Conservation (phyloP, 2,329 filamentous ascomycete genomes). For the Aspergillus persii region DNA sequence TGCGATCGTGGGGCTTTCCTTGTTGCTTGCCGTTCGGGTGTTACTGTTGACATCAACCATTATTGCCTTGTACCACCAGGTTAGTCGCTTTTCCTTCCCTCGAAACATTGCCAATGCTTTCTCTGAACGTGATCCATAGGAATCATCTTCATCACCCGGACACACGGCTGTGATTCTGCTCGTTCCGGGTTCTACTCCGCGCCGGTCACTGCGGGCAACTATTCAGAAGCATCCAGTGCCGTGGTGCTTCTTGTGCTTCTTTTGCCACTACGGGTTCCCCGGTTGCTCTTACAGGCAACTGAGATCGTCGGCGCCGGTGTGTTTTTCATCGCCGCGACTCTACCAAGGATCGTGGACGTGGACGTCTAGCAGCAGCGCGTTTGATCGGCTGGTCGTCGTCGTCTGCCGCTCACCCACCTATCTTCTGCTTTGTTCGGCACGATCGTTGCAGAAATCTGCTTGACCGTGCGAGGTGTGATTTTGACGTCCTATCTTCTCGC, state of each 20-base stretch:
- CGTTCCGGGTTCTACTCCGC: background rate
- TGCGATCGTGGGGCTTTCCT: conserved; percentile 10
- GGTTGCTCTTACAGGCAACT: no score
- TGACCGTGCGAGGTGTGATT: background rate
- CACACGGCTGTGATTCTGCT: background rate
- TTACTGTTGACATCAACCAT: background rate
- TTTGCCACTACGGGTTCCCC: no score
- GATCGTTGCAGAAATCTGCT: background rate
- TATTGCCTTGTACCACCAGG: conserved; percentile 7
- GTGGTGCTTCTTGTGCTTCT: no score
- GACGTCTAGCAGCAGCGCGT: background rate
- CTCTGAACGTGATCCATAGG: background rate
- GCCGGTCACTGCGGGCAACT: background rate
- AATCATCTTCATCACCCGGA: background rate
- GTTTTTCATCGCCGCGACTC: background rate
- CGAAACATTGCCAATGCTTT: background rate
- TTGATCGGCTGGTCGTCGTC: background rate
- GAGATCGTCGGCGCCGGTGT: background rate
- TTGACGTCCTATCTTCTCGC: background rate
- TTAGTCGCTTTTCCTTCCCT: conserved; percentile 5
- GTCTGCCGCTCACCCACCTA: no score
- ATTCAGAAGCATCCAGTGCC: no score
- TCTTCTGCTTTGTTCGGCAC: background rate
- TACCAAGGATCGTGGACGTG: background rate
- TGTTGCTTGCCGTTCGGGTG: conserved; percentile 1